A percentile compares a stretch with the other conserved stretches of the same genome.
These are phyloP conservation scores for Sambucus nigra DNA, from an alignment of 129 eudicot genomes.

Conservation along the genomic window DNA sequence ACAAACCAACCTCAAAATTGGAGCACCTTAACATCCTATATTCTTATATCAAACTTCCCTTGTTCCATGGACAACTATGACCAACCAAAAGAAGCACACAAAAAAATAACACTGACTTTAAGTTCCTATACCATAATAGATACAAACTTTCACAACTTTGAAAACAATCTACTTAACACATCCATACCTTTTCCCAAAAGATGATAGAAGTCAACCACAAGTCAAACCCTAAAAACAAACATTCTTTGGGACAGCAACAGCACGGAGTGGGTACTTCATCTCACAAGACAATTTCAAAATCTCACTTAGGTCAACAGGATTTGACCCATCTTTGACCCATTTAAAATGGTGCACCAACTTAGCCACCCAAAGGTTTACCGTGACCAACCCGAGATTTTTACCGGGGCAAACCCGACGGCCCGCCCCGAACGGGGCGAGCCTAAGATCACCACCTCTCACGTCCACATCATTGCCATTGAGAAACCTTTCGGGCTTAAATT, in stretches of 20 bases:
- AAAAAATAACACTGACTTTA: not conserved
- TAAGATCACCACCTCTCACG: constrained; percentile 26
- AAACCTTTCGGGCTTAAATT: constrained; percentile 30
- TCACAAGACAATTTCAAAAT: constrained; percentile 44
- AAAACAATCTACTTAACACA: no score
- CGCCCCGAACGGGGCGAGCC: constrained; percentile 34
- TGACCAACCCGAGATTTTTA: constrained; percentile 31
- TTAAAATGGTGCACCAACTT: constrained; percentile 31
- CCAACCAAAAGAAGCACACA: not conserved
- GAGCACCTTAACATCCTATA: not conserved
- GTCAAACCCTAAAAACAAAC: not conserved
- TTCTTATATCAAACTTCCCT: not conserved
- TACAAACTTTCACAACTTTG: no score
- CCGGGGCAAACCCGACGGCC: constrained; percentile 36
- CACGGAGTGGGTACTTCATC: constrained; percentile 38
- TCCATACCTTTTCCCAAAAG: no score
- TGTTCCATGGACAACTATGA: not conserved
- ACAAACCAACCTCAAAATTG: not conserved
- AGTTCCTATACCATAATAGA: no score
- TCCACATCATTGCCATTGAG: constrained; percentile 11
- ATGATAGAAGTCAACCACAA: not conserved
- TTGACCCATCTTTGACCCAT: constrained; percentile 16
- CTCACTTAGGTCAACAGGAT: constrained; percentile 36
- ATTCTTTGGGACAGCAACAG: constrained; percentile 1
- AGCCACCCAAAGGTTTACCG: constrained; percentile 37